Conservation (phyloP, 805 yeast genomes). For the Candida taoyuanica region DNA sequence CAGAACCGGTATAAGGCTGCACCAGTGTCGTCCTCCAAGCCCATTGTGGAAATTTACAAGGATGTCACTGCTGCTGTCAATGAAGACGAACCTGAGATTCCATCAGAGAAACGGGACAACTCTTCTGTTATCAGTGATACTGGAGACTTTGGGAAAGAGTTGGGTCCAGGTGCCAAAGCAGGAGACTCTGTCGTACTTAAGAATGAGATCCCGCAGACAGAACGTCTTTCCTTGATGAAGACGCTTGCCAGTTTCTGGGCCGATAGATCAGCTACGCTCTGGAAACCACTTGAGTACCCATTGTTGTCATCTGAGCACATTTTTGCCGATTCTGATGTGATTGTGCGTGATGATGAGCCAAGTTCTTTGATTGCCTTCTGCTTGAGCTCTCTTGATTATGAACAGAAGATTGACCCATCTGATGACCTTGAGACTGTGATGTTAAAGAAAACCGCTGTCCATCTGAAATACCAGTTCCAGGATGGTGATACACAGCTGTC, state of each 20-base stretch:
- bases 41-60: conserved; percentile 87
- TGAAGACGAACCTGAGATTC: conserved; percentile 38
- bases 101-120: conserved; percentile 14
- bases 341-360: conserved; percentile 95
- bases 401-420: conserved; percentile 45
- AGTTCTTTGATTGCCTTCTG: conserved; percentile 93
- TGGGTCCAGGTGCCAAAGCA: conserved; percentile 19
- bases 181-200: conserved; percentile 14
- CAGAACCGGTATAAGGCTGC: conserved; percentile 58
- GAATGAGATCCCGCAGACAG: conserved; percentile 41
- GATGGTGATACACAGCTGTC: conserved; percentile 80
- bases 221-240: conserved; percentile 72
- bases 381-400: conserved; percentile 78
- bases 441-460: conserved; percentile 82
- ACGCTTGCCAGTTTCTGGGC: conserved; percentile 94
- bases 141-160: conserved; percentile 7
- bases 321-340: conserved; percentile 89
- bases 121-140: conserved; percentile 13
- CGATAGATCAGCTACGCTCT: conserved; percentile 88
- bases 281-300: conserved; percentile 91
- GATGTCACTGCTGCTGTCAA: conserved; percentile 86
- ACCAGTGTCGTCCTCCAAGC: conserved; percentile 71
- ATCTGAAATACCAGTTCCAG: conserved; percentile 85
- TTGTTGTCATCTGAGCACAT: conserved; percentile 76
- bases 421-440: conserved; percentile 55